Percentiles rank a stretch among this genome's conserved stretches.
Conservation (phyloP, 306 rosid species). For the Cucumis sativus region Cucumber_9930_V3 NC_026657.2:5781001-5781500, state of each 20-base stretch:
- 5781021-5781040: conserved; percentile 19
- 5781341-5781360: conserved; percentile 94
- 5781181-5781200: not conserved
- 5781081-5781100: conserved; percentile 86
- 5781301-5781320: conserved; percentile 71
- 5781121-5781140: conserved; percentile 1
- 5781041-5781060: conserved; percentile 90
- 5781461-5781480: not conserved
- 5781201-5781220: conserved; percentile 11
- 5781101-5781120: conserved; percentile 12
- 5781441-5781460: conserved; percentile 66
- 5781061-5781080: conserved; percentile 74
- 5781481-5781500: not conserved
- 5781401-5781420: conserved; percentile 57
- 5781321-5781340: conserved; percentile 70
- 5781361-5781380: conserved; percentile 87
- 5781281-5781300: conserved; percentile 90
- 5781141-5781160: not conserved
- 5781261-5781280: conserved; percentile 68
- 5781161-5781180: conserved; percentile 2
- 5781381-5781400: conserved; percentile 96
- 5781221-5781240: conserved; percentile 31
- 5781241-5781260: conserved; percentile 94
- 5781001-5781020: not conserved
- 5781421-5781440: conserved; percentile 95